Evolutionary conservation across 768 basidiomycete genomes (phyloP), one percentile per base, ranked within the genome.

Genomic region (Phanerodontia chrysosporium): DNA sequence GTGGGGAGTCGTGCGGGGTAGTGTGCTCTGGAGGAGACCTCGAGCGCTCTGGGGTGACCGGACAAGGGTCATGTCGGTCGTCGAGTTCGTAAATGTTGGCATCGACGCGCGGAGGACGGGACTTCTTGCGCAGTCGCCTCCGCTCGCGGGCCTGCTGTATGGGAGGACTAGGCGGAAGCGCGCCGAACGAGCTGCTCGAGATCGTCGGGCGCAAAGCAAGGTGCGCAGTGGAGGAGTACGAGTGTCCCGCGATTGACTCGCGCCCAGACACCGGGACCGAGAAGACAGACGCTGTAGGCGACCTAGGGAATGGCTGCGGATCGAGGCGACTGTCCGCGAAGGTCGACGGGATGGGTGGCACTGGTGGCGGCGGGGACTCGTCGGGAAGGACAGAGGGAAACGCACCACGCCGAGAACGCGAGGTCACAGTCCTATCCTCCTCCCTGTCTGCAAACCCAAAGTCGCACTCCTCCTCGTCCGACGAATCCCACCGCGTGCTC

Each of bases 361-460:
- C 75, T 16, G 72, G 71, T 8, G 66, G 70, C 0, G 76, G 75
- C 21, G 72, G 71, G 10, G 66, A 59, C 35, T 65, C 64, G 10
- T 42, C 28, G 55, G 67, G 64, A 25, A 65, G 53, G 25, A 59
- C 57, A 60, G 66, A 51, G 30, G 66, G 64, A 74, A 73, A 68
- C 1, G 75, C 74, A 4, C 74, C 69, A n/a, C 77, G 77, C 12
- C 82, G 76, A 13, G 78, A 76, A 29, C 81, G 80, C 1, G 85
- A 84, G 1, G 89, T 91, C 51, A 91, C 83, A 0, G 89, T 91
- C 48, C 78, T 75, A 65, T 91, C 89, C 55, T 89, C 88, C 65
- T 89, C 86, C 58, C 76, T 76, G 27, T 75, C 76, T n/a, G 72
- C 78, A 55, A 73, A 77, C 1, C 80, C 83, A 36, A 82, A 74